Base-by-base conservation (phyloP, 164 flowering plant genomes). In the Cinnamomum chago region DNA sequence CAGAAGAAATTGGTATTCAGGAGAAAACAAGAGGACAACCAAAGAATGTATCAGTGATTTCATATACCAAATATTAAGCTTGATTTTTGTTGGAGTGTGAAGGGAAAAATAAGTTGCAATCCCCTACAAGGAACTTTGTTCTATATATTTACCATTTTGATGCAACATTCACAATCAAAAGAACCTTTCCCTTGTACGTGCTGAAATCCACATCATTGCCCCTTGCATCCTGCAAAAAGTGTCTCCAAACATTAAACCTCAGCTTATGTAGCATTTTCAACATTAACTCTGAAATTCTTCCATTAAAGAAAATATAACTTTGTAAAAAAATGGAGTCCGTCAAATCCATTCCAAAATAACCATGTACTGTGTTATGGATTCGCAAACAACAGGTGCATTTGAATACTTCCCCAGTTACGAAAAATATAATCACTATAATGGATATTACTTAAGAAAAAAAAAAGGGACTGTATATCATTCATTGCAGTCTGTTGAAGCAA, bases 131-230 rank as follows among this genome's bases (percentile, higher is more conserved):
- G 60, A 55, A 55, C 60, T 17, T 55, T 55, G 60, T 3, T 2
- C n/a, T 55, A 20, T 18, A 55, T 3, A 17, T 12, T 1, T 85
- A 90, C 97, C 97, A 92, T 70, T 92, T 86, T 3, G 97, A 92
- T 25, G 93, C 97, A 73, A 92, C 95, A 79, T 92, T 90, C 70
- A 92, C 93, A 81, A 89, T 85, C 86, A 92, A 75, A 27, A 90
- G 83, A 75, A 81, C 90, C 80, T 90, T 92, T 28, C 97, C 97
- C 79, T 88, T 90, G 83, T 90, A 92, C 28, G 2, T 72, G 79
- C 91, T 85, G 22, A 92, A 88, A 73, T 84, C 87, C 66, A 92
- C 95, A 82, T 86, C 93, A 64, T 88, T 88, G 33, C 90, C 94
- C 70, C 77, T 84, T 25, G 88, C 91, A 85, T 92, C 95, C 95